Evolutionary conservation across 164 flowering plant species (phyloP), one percentile per base, ranked within the genome.

Genomic region (Cinnamomum chago): DNA sequence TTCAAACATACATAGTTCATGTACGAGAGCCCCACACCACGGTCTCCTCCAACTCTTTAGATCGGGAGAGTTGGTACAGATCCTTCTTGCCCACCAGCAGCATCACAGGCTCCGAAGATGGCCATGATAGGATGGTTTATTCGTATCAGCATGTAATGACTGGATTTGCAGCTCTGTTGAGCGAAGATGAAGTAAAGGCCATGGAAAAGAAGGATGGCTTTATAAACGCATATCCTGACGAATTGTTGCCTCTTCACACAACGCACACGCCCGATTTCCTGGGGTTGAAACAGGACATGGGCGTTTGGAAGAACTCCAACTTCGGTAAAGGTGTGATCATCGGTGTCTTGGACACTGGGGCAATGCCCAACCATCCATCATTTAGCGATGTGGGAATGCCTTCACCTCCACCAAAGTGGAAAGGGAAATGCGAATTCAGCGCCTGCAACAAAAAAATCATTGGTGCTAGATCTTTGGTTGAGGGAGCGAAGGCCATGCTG

Each of bases 401-500:
- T 22, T 81, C 86, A 13, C 88, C 88, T 0, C 90, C 88, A 0
- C 75, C 80, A 1, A 87, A 79, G 71, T 86, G 91, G 91, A 84
- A 79, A 62, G 86, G 86, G 65, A 20, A 28, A 3, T 88, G 92
- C 68, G 83, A 84, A 0, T 81, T 85, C 70, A 69, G 40, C 60
- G 27, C 40, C 2, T 88, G 88, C n/a, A 86, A 86, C 77, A 84
- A 85, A 65, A 87, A 88, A 73, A 58, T 89, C 5, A 85, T 89
- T 52, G 90, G 92, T 12, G 88, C 89, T 18, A 80, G 84, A 50
- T 50, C 68, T 12, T 81, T 87, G 58, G 33, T 15, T 27, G 2
- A 50, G 1, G 82, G 74, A 11, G 76, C 78, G 3, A 73, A 68
- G 50, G 79, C 66, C 20, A 40, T 23, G 18, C 58, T 14, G 0